Base-by-base conservation (phyloP, 208 protist genomes). In the Wallacemonas sp. region DNA sequence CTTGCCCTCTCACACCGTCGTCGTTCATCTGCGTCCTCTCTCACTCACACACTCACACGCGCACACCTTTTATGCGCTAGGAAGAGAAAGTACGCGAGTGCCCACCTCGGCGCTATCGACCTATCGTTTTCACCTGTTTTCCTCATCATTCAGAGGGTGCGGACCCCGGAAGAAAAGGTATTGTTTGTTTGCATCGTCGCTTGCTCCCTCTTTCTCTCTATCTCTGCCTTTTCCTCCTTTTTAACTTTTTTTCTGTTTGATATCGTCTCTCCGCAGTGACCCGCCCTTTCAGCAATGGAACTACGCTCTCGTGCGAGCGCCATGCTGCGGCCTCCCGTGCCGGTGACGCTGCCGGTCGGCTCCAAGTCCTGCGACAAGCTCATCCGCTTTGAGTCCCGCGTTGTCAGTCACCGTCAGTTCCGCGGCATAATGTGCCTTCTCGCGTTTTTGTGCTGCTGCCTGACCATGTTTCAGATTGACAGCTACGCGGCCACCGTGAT, bases 391-490 rank as follows among this genome's bases (percentile, higher is more conserved):
- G 83, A 90, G 61, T 57, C 69, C 41, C 59, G 69, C 41, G 42
- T 68, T 1, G 39, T 58, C 39, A 79, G 64, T 13, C 79, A 81
- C 54, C 69, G 63, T n/a, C 83, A 66, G 70, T 42, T 90, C 10
- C 77, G 83, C 30, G 79, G 79, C 9, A 66, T 73, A 24, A 81
- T 84, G 83, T 78, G 79, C 33, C 74, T 81, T 27, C 69, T 86
- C 4, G 77, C 73, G 46, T 68, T 86, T 60, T 34, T 84, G 13
- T 79, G 68, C 66, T 84, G 63, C 55, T 64, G 42, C 4, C 64
- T 90, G 3, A 81, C 83, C 52, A 65, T 86, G 34, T 80, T 86
- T 39, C 69, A 85, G 48, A 71, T 76, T 10, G 70, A 70, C 17
- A 70, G 39, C 45, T 70, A 65, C 54, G 64, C 60, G 3, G 73